These are phyloP conservation scores for Ganoderma sinense DNA, from an alignment of 1,284 basidiomycete genomes.

Conservation along the genomic window DNA sequence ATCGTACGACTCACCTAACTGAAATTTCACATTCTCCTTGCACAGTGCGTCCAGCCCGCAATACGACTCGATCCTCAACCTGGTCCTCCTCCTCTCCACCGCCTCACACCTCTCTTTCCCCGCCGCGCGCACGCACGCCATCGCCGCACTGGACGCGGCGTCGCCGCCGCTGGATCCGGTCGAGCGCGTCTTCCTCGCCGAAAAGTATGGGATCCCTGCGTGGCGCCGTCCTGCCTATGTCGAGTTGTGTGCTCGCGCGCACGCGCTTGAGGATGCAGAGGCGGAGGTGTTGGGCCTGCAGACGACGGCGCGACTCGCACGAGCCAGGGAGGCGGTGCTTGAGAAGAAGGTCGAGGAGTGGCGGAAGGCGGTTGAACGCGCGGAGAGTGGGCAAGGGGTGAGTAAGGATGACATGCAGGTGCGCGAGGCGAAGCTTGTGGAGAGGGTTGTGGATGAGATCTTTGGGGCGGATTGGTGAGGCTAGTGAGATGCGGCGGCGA, in stretches of 20 bases:
- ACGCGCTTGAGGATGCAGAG: slow-evolving; percentile 34
- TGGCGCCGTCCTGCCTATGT: slow-evolving; percentile 34
- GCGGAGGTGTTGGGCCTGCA: slow-evolving; percentile 33
- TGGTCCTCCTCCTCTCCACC: slow-evolving; percentile 35
- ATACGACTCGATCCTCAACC: slow-evolving; percentile 29
- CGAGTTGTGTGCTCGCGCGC: slow-evolving; percentile 30
- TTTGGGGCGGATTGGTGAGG: slow-evolving; percentile 21
- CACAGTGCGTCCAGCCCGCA: slow-evolving; percentile 22
- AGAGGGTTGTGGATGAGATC: slow-evolving; percentile 30
- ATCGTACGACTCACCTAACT: background rate
- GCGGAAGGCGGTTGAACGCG: slow-evolving; percentile 25
- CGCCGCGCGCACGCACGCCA: slow-evolving; percentile 33
- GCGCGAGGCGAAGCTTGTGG: slow-evolving; percentile 29
- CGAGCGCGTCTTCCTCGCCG: slow-evolving; percentile 34
- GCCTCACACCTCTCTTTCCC: slow-evolving; percentile 35
- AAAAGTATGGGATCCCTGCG: slow-evolving; percentile 32
- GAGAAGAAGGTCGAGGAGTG: slow-evolving; percentile 32
- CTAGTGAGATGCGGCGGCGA: background rate
- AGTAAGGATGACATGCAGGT: slow-evolving; percentile 31
- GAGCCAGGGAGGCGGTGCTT: slow-evolving; percentile 30
- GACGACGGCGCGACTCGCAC: slow-evolving; percentile 30
- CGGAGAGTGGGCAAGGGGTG: slow-evolving; percentile 23
- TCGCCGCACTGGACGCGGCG: slow-evolving; percentile 30
- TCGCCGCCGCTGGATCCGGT: slow-evolving; percentile 33
- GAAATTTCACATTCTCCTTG: background rate